Percentiles rank a stretch among this genome's conserved stretches.
Conservation (phyloP, 768 basidiomycete species). For the Lentinula raphanica region DNA sequence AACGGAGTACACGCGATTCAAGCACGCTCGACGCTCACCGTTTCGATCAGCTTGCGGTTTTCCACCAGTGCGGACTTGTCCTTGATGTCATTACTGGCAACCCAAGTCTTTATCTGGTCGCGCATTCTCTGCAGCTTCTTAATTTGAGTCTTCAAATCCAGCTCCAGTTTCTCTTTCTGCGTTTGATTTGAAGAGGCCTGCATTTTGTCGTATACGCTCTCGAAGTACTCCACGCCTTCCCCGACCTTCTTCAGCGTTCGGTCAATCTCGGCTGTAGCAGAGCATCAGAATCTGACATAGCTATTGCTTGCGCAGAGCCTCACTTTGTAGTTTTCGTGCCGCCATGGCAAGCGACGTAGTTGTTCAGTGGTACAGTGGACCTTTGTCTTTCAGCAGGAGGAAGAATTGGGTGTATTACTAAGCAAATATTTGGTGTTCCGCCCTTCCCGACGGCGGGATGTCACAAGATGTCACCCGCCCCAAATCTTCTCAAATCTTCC, state of each 20-base stretch:
- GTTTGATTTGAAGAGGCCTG: slow-evolving; percentile 92
- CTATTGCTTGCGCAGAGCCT: slow-evolving; percentile 9
- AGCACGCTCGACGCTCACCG: slow-evolving; percentile 52
- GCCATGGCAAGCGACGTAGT: slow-evolving; percentile 55
- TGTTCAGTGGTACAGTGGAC: background rate
- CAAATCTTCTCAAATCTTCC: too few species aligned
- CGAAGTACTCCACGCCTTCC: slow-evolving; percentile 93
- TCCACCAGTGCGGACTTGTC: slow-evolving; percentile 92
- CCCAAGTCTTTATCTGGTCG: slow-evolving; percentile 94
- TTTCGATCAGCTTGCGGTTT: slow-evolving; percentile 94
- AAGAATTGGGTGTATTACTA: background rate
- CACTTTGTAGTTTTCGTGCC: slow-evolving; percentile 86
- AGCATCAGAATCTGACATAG: background rate
- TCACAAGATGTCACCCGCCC: too few species aligned
- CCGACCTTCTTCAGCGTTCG: slow-evolving; percentile 95
- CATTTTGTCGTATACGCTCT: slow-evolving; percentile 98
- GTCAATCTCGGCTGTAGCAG: slow-evolving; percentile 89
- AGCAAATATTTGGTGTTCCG: background rate
- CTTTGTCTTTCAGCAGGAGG: background rate
- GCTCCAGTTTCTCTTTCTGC: slow-evolving; percentile 98
- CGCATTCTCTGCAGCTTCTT: slow-evolving; percentile 86
- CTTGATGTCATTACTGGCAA: slow-evolving; percentile 96
- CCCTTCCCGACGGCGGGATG: background rate
- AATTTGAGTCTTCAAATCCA: slow-evolving; percentile 95
- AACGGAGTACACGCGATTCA: slow-evolving; percentile 15